Percentiles rank a stretch among this genome's conserved stretches.
Evolutionary conservation across 2,329 filamentous ascomycete genomes (phyloP).

Genomic region (Penicillium sp.): DNA sequence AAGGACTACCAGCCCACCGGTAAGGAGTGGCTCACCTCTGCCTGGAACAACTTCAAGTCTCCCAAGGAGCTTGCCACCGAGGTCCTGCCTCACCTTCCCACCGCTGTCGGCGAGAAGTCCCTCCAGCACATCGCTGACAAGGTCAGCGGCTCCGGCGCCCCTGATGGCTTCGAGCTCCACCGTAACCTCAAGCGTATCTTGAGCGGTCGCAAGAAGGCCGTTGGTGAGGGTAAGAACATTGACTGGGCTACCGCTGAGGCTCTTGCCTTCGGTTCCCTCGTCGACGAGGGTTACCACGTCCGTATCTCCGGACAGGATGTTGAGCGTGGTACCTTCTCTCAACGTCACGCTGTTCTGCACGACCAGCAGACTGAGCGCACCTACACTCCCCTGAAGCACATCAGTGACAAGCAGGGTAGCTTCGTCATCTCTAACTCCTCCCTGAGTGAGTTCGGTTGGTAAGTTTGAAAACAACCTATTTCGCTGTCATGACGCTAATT

Average conservation of each 20-base stretch:
- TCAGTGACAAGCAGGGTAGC: conserved; percentile 88
- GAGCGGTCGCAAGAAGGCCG: conserved; percentile 82
- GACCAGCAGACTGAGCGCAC: conserved; percentile 94
- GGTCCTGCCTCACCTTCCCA: conserved; percentile 87
- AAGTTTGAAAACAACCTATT: conserved; percentile 33
- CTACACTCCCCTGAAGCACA: conserved; percentile 86
- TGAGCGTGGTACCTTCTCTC: conserved; percentile 98
- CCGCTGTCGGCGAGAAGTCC: conserved; percentile 71
- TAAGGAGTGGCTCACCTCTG: conserved; percentile 97
- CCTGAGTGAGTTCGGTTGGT: conserved; percentile 68
- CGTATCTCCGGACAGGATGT: conserved; percentile 98
- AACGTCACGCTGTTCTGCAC: conserved; percentile 95
- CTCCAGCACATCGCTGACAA: conserved; percentile 80
- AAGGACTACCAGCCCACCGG: conserved; percentile 96
- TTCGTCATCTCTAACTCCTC: conserved; percentile 98
- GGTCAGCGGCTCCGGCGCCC: conserved; percentile 72
- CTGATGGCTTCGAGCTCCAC: conserved; percentile 86
- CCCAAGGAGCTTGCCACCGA: conserved; percentile 96
- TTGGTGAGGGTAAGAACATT: conserved; percentile 88
- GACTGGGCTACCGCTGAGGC: conserved; percentile 98
- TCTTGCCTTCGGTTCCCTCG: conserved; percentile 87
- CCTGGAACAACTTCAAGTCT: conserved; percentile 99
- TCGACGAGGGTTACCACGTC: conserved; percentile 92
- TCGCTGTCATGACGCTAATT: conserved; percentile 48
- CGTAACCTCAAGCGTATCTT: conserved; percentile 98